These are phyloP conservation scores for Draba incana DNA, from an alignment of 345 rosid genomes.

Conservation along the genomic window DNA sequence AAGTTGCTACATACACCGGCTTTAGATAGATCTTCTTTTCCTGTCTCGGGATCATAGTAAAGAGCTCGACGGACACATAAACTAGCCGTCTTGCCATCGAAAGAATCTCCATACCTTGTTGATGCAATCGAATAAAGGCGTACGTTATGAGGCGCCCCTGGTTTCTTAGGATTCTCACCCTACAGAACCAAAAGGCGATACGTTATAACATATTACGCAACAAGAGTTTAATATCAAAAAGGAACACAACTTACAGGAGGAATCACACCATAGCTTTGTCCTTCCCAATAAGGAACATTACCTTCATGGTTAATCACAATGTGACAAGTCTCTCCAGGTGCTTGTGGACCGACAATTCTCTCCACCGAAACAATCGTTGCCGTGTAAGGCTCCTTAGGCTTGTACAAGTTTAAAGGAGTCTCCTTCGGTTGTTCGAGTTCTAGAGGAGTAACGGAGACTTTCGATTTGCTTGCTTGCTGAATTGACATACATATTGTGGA, in stretches of 20 bases:
- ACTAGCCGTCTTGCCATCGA: slow-evolving; percentile 89
- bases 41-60: slow-evolving; percentile 90
- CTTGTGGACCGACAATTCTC: slow-evolving; percentile 86
- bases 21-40: slow-evolving; percentile 92
- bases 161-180: slow-evolving; percentile 99
- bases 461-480: slow-evolving; percentile 75
- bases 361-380: slow-evolving; percentile 93
- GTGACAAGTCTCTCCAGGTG: slow-evolving; percentile 99
- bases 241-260: slow-evolving; percentile 81
- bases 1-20: slow-evolving; percentile 91
- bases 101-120: slow-evolving; percentile 87
- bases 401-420: slow-evolving; percentile 73
- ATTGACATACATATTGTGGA: slow-evolving; percentile 76
- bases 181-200: slow-evolving; percentile 22
- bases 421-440: slow-evolving; percentile 75
- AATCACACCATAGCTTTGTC: slow-evolving; percentile 97
- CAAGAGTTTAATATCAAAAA: not conserved
- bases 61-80: slow-evolving; percentile 97
- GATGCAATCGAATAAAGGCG: slow-evolving; percentile 98
- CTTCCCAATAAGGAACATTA: slow-evolving; percentile 99
- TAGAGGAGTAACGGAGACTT: slow-evolving; percentile 76
- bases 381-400: slow-evolving; percentile 90
- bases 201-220: not conserved
- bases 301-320: slow-evolving; percentile 93
- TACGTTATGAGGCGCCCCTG: slow-evolving; percentile 81